These are phyloP conservation scores for Arthromyces matolae DNA, from an alignment of 768 basidiomycete species.

Conservation along the genomic window DNA sequence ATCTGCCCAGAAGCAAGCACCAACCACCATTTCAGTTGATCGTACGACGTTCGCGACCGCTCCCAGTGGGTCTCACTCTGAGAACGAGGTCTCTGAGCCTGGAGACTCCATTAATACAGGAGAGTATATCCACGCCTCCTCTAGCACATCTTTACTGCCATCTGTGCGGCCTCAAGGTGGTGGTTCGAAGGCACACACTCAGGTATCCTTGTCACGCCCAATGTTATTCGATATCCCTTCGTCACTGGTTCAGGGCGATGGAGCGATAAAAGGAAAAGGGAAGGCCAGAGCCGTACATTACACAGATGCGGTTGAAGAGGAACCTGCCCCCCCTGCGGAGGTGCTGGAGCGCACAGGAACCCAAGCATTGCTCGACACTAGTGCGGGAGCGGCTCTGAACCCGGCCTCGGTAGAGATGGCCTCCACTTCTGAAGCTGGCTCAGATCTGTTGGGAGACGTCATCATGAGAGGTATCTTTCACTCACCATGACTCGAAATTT, in stretches of 20 bases:
- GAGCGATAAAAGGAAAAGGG: conserved; percentile 17
- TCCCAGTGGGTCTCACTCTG: conserved; percentile 14
- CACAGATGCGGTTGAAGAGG: conserved; percentile 20
- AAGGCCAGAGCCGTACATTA: conserved; percentile 39
- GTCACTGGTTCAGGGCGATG: conserved; percentile 11
- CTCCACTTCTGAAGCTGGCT: conserved; percentile 19
- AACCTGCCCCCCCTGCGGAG: conserved; percentile 51
- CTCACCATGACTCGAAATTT: conserved; percentile 11
- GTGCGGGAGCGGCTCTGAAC: conserved; percentile 49
- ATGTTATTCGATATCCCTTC: conserved; percentile 15
- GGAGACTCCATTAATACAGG: conserved; percentile 1
- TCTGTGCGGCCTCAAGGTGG: conserved; percentile 4
- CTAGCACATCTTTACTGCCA: conserved; percentile 17
- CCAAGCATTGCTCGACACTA: conserved; percentile 52
- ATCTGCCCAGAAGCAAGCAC: conserved; percentile 6
- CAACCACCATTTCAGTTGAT: conserved; percentile 8
- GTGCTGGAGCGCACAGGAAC: conserved; percentile 63
- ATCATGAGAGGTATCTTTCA: conserved; percentile 64
- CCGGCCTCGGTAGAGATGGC: conserved; percentile 4
- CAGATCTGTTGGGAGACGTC: conserved; percentile 47
- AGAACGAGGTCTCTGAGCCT: conserved; percentile 3
- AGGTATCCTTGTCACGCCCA: conserved; percentile 15
- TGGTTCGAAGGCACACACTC: conserved; percentile 12
- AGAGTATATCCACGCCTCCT: conserved; percentile 9
- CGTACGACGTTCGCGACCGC: conserved; percentile 26